Evolutionary conservation across 2,329 filamentous ascomycete genomes (phyloP).

Genomic region (Aureobasidium sp.): DNA sequence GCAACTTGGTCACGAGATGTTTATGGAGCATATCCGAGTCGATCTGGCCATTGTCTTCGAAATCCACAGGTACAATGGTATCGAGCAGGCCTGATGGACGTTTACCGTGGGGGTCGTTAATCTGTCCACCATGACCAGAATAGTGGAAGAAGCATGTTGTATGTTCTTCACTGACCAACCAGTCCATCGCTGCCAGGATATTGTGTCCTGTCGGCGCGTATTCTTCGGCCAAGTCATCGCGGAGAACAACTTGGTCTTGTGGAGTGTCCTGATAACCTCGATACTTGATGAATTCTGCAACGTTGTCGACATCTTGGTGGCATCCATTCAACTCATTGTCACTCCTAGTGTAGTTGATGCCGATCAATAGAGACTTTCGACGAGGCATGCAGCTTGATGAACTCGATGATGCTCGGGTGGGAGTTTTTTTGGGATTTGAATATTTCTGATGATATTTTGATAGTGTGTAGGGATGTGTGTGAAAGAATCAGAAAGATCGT

Average conservation of each 20-base stretch:
- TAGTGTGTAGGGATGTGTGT: neutral
- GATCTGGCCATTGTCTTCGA: conserved; percentile 43
- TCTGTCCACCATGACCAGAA: conserved; percentile 52
- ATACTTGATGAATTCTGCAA: conserved; percentile 40
- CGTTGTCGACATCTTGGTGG: conserved; percentile 44
- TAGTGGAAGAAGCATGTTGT: conserved; percentile 52
- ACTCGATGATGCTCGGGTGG: neutral
- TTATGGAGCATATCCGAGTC: conserved; percentile 46
- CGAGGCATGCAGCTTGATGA: neutral
- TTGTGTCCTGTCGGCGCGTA: conserved; percentile 30
- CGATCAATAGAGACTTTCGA: conserved; percentile 46
- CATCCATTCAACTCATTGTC: conserved; percentile 42
- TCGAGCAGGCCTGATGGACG: conserved; percentile 23
- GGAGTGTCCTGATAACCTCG: conserved; percentile 37
- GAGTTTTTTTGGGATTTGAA: neutral
- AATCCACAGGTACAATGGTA: conserved; percentile 13
- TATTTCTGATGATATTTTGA: neutral
- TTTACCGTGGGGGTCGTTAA: conserved; percentile 34
- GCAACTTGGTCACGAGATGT: conserved; percentile 46
- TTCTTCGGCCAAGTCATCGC: conserved; percentile 32
- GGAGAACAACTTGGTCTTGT: conserved; percentile 39
- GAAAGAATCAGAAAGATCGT: neutral
- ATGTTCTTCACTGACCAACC: conserved; percentile 49
- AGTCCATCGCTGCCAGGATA: conserved; percentile 47
- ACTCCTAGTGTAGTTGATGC: conserved; percentile 45